Evolutionary conservation across 768 basidiomycete species (phyloP).

Genomic region (Dioszegia hungarica): DNA sequence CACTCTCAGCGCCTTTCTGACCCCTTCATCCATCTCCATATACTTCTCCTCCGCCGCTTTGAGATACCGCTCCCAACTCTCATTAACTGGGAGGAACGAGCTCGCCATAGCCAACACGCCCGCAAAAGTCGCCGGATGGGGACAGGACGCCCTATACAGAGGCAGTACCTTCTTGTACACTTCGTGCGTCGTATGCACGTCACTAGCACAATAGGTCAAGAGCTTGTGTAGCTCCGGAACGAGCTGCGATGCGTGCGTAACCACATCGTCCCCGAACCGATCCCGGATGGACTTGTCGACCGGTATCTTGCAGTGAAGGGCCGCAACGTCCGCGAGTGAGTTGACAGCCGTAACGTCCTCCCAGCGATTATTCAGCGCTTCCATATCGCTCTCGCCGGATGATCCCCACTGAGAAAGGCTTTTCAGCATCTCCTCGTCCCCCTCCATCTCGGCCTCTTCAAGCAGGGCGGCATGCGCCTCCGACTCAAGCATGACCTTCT

Average conservation of each 20-base stretch:
- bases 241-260: slow-evolving; percentile 65
- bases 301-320: slow-evolving; percentile 75
- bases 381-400: slow-evolving; percentile 25
- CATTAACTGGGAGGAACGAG: slow-evolving; percentile 82
- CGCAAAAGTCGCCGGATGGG: slow-evolving; percentile 87
- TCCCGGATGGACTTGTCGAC: slow-evolving; percentile 69
- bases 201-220: slow-evolving; percentile 75
- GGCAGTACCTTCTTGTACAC: slow-evolving; percentile 76
- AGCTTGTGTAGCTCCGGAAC: slow-evolving; percentile 65
- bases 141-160: slow-evolving; percentile 73
- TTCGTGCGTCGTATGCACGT: slow-evolving; percentile 76
- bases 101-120: slow-evolving; percentile 88
- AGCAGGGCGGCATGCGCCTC: slow-evolving; percentile 43
- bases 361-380: slow-evolving; percentile 64
- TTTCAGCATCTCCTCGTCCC: slow-evolving; percentile 9
- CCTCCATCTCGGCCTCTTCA: slow-evolving; percentile 50
- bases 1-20: slow-evolving; percentile 61
- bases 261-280: slow-evolving; percentile 59
- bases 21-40: slow-evolving; percentile 61
- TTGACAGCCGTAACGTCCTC: slow-evolving; percentile 89
- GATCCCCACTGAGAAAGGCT: neutral
- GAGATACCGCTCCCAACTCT: slow-evolving; percentile 81
- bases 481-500: slow-evolving; percentile 56
- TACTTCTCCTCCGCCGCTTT: slow-evolving; percentile 71
- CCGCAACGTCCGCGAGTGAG: slow-evolving; percentile 85